A percentile compares a stretch with the other conserved stretches of the same genome.
Conservation (phyloP, 2,329 filamentous ascomycete species). For the Cordyceps cicadae region DNA sequence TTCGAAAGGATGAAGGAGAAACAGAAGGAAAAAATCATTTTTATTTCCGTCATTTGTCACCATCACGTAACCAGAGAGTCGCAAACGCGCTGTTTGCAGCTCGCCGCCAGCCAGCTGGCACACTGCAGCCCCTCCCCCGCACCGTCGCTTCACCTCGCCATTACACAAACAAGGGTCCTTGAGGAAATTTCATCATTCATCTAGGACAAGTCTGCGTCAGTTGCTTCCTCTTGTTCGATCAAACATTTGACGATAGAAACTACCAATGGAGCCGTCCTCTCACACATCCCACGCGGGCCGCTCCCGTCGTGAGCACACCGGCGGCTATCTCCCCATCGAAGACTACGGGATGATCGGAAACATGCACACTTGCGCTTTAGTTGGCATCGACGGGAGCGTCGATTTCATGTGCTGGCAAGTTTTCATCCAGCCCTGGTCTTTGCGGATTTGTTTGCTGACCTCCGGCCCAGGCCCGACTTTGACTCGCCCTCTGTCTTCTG, state of each 20-base stretch:
- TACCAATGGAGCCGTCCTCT: constrained; percentile 2
- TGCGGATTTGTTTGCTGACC: neutral
- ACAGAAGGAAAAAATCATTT: too few species aligned
- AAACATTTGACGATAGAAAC: neutral
- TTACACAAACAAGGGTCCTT: neutral
- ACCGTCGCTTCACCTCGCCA: neutral
- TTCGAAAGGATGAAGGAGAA: too few species aligned
- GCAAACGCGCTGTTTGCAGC: neutral
- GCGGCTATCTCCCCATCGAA: constrained; percentile 56
- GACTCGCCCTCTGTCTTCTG: constrained; percentile 71
- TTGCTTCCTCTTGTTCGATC: neutral
- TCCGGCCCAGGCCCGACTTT: constrained; percentile 57
- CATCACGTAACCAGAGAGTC: neutral
- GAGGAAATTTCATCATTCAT: neutral
- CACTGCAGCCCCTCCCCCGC: neutral
- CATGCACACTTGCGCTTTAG: constrained; percentile 69
- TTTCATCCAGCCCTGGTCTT: neutral
- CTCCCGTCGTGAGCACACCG: constrained; percentile 27
- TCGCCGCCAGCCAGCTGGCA: neutral
- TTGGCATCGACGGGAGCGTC: constrained; percentile 64
- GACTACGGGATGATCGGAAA: constrained; percentile 76
- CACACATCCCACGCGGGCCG: constrained; percentile 24
- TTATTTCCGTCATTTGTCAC: too few species aligned
- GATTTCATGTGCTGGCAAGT: constrained; percentile 70
- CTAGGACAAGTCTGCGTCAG: neutral